Evolutionary conservation across 2,329 filamentous ascomycete genomes (phyloP), one percentile per base, ranked within the genome.

Genomic region (Alternaria arbusti): DNA sequence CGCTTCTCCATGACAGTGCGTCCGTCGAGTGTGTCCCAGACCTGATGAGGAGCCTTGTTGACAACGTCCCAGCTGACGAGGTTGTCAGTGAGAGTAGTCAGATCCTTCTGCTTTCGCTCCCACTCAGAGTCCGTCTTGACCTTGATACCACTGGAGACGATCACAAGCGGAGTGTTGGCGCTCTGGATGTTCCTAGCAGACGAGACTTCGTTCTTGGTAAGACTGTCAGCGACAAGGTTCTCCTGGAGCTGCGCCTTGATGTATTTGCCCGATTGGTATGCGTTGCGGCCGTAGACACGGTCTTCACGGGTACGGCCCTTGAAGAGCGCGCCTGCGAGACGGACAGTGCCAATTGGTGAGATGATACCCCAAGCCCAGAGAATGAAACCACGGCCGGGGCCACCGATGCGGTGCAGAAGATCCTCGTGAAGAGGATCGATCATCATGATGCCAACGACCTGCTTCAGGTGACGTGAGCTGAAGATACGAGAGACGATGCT

Each of bases 221-320:
- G 88, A 1, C 92, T 93, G 68, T 90, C 87, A 0, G 94, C 94
- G 30, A 97, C 93, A 1, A 98, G 85, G 68, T 91, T 95, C 82
- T 99, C 96, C 81, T 99, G 96, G 59, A 99, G 85, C 80, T 94
- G 92, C 5, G 94, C 91, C 78, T 96, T 97, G 79, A 97, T 90
- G 78, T 88, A 90, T 78, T 94, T 96, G 65, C 92, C 92, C 23
- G 86, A 86, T 79, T 97, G 93, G 75, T 93, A 91, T 0, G 93
- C 89, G 6, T 89, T 88, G 47, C 88, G 86, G 12, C 96, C 96
- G 80, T 91, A 96, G 11, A 97, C 89, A 10, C 96, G 90, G 78
- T 98, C 95, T 76, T 91, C 88, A 40, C 92, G 89, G 1, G 86
- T 91, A 44, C 94, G 91, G 40, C 94, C 93, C 56, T 88, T 88